Evolutionary conservation across 306 rosid genomes (phyloP).

Genomic region (Mimosa bimucronata): DNA sequence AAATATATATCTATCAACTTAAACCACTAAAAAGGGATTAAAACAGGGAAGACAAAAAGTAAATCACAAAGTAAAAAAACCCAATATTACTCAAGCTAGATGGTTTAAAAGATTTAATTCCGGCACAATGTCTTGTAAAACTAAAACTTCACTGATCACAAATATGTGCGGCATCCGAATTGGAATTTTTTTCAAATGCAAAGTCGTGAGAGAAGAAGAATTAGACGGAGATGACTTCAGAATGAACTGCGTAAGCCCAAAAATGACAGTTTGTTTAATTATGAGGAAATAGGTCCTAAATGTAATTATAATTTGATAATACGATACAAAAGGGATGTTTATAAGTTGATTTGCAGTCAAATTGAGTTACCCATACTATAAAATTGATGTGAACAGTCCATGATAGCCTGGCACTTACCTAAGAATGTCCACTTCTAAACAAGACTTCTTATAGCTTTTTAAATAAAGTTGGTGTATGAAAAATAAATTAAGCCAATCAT

Average conservation of each 20-base stretch:
- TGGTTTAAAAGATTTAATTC: neutral
- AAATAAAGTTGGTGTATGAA: neutral
- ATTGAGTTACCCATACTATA: slow-evolving; percentile 15
- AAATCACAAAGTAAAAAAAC: neutral
- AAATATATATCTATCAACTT: neutral
- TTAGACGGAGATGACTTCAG: neutral
- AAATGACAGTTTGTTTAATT: neutral
- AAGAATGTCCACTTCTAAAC: slow-evolving; percentile 25
- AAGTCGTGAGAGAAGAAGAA: neutral
- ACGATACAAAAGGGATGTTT: neutral
- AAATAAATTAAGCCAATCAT: neutral
- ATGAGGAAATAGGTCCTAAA: slow-evolving; percentile 1
- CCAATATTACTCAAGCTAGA: neutral
- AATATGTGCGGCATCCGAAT: neutral
- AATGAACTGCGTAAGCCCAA: neutral
- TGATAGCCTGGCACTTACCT: slow-evolving; percentile 20
- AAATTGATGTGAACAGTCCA: neutral
- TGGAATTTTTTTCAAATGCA: neutral
- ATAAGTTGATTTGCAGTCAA: slow-evolving; percentile 29
- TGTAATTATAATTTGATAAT: neutral
- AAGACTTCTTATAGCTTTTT: neutral
- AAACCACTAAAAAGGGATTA: neutral
- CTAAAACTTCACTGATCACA: neutral
- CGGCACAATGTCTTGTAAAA: neutral
- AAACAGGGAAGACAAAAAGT: neutral